Evolutionary conservation across 208 protist genomes (phyloP).

Genomic region (Leishmania aethiopica): DNA sequence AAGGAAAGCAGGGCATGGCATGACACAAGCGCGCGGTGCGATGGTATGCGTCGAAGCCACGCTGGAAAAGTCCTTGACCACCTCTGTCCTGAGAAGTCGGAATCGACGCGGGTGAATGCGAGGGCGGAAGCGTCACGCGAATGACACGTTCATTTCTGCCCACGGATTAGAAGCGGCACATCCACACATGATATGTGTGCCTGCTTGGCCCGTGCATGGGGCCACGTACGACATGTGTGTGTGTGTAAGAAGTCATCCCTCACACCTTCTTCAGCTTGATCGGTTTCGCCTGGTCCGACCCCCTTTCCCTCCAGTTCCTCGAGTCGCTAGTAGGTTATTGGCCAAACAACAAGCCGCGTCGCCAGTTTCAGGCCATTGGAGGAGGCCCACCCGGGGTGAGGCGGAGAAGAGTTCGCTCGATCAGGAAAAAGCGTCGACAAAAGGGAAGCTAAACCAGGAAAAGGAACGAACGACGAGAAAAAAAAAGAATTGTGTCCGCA

Average conservation of each 20-base stretch:
- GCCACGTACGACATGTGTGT: neutral
- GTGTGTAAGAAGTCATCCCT: neutral
- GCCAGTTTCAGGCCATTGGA: neutral
- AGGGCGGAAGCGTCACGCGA: neutral
- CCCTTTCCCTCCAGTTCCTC: neutral
- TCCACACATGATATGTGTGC: neutral
- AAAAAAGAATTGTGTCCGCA: neutral
- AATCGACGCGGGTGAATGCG: neutral
- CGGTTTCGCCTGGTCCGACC: neutral
- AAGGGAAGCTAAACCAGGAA: too few species aligned
- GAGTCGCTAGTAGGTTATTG: neutral
- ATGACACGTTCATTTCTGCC: neutral
- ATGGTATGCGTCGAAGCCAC: neutral
- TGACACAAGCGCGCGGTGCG: neutral
- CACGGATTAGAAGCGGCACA: neutral
- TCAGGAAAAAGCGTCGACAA: neutral
- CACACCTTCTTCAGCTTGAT: neutral
- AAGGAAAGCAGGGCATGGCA: neutral
- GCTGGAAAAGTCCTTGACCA: neutral
- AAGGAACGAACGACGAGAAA: neutral
- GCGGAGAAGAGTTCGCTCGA: neutral
- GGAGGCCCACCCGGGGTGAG: neutral
- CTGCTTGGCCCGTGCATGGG: neutral
- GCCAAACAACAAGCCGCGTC: neutral
- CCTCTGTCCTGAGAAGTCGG: neutral